Conservation (phyloP, 805 yeast species). For the Nadsonia fulvescens region DNA sequence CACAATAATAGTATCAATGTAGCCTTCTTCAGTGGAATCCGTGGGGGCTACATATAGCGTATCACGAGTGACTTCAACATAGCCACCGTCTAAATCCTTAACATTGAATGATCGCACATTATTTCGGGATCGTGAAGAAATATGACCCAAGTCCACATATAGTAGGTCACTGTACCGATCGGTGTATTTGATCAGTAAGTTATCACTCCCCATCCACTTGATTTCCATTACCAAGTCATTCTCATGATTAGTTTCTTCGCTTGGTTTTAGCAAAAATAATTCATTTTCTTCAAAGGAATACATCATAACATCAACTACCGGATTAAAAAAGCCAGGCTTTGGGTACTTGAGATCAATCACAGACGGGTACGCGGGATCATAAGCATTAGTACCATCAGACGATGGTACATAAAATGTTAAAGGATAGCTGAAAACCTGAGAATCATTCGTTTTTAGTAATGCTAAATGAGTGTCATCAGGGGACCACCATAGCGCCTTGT, state of each 20-base stretch:
- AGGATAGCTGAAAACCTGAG: slow-evolving; percentile 51
- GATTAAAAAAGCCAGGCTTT: slow-evolving; percentile 67
- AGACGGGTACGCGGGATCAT: slow-evolving; percentile 40
- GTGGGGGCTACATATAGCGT: slow-evolving; percentile 40
- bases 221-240: slow-evolving; percentile 47
- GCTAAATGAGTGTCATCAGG: slow-evolving; percentile 49
- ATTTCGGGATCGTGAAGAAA: slow-evolving; percentile 26
- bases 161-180: slow-evolving; percentile 51
- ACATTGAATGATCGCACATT: slow-evolving; percentile 21
- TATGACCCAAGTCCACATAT: slow-evolving; percentile 34
- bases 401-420: slow-evolving; percentile 47
- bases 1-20: slow-evolving; percentile 46
- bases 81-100: slow-evolving; percentile 31
- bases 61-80: slow-evolving; percentile 64
- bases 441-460: slow-evolving; percentile 52
- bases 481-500: slow-evolving; percentile 77
- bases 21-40: slow-evolving; percentile 34
- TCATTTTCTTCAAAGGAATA: slow-evolving; percentile 10
- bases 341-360: slow-evolving; percentile 55
- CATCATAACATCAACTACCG: slow-evolving; percentile 37
- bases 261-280: slow-evolving; percentile 25
- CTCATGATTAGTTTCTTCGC: slow-evolving; percentile 20
- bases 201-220: slow-evolving; percentile 43
- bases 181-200: slow-evolving; percentile 37
- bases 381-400: no score